Conservation (phyloP, 2,329 filamentous ascomycete genomes). For the Xylaria sp. region DNA sequence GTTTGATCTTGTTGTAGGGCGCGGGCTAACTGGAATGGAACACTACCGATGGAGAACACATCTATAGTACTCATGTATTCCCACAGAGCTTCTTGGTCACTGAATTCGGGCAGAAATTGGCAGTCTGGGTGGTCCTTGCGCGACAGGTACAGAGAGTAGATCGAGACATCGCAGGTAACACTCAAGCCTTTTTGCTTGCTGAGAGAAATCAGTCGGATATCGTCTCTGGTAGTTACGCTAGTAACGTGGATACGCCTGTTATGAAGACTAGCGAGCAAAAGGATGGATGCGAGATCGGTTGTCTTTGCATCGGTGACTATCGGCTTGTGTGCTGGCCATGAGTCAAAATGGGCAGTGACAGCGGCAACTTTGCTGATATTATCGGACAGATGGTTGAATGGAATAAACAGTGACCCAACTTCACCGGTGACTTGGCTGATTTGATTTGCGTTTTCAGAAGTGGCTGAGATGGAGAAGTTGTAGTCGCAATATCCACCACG, state of each 20-base stretch:
- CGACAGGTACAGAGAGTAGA: conserved; percentile 81
- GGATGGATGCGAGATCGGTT: conserved; percentile 82
- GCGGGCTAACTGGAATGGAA: conserved; percentile 79
- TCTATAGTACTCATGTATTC: conserved; percentile 78
- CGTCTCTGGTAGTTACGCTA: conserved; percentile 82
- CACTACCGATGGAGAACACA: conserved; percentile 81
- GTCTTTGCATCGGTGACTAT: conserved; percentile 85
- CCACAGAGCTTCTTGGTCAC: conserved; percentile 80
- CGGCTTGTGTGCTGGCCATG: conserved; percentile 81
- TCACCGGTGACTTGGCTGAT: conserved; percentile 77
- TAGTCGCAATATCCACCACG: conserved; percentile 77
- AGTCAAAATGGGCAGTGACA: conserved; percentile 80
- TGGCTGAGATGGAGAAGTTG: conserved; percentile 82
- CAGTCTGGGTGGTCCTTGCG: conserved; percentile 76
- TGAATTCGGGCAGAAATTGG: conserved; percentile 70
- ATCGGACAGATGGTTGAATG: conserved; percentile 82
- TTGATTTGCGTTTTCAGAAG: conserved; percentile 77
- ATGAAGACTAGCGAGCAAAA: conserved; percentile 81
- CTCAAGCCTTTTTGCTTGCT: conserved; percentile 84
- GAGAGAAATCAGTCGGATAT: conserved; percentile 79
- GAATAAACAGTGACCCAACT: conserved; percentile 83
- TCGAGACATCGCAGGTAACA: conserved; percentile 84
- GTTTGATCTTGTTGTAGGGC: conserved; percentile 56
- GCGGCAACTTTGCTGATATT: conserved; percentile 87
- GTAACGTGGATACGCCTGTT: conserved; percentile 82